Evolutionary conservation across 2,329 filamentous ascomycete genomes (phyloP).

Genomic region (Didymella pinodella): DNA sequence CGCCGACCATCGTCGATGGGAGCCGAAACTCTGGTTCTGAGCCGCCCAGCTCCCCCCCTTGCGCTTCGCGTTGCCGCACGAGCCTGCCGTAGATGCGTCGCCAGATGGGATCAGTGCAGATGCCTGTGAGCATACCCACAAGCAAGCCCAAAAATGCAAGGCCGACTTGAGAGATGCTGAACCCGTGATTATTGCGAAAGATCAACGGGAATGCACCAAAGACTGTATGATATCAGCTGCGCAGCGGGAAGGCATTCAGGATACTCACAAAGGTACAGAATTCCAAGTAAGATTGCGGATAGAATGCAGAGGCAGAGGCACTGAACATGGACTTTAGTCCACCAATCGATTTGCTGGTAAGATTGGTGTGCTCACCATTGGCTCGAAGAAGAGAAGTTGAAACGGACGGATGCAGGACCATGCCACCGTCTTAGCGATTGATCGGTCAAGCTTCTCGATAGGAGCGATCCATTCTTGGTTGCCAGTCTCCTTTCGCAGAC

Average conservation of each 20-base stretch:
- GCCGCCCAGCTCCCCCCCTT: slow-evolving; percentile 62
- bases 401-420: slow-evolving; percentile 71
- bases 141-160: slow-evolving; percentile 73
- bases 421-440: slow-evolving; percentile 64
- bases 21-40: slow-evolving; percentile 89
- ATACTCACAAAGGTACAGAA: slow-evolving; percentile 74
- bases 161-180: slow-evolving; percentile 82
- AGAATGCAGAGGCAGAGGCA: slow-evolving; percentile 81
- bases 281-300: slow-evolving; percentile 83
- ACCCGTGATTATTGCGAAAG: slow-evolving; percentile 76
- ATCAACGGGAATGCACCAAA: slow-evolving; percentile 80
- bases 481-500: slow-evolving; percentile 76
- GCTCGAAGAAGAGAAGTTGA: slow-evolving; percentile 79
- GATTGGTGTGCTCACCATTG: slow-evolving; percentile 65
- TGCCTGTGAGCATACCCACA: slow-evolving; percentile 71
- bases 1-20: slow-evolving; percentile 72
- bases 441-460: slow-evolving; percentile 75
- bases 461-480: slow-evolving; percentile 78
- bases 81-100: slow-evolving; percentile 66
- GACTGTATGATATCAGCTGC: slow-evolving; percentile 49
- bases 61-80: slow-evolving; percentile 61
- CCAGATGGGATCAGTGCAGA: slow-evolving; percentile 72
- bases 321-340: slow-evolving; percentile 40
- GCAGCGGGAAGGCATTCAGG: slow-evolving; percentile 69
- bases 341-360: slow-evolving; percentile 28